Evolutionary conservation across 495 filamentous ascomycete genomes (phyloP), one percentile per base, ranked within the genome.

Genomic region (Tuber indicum): DNA sequence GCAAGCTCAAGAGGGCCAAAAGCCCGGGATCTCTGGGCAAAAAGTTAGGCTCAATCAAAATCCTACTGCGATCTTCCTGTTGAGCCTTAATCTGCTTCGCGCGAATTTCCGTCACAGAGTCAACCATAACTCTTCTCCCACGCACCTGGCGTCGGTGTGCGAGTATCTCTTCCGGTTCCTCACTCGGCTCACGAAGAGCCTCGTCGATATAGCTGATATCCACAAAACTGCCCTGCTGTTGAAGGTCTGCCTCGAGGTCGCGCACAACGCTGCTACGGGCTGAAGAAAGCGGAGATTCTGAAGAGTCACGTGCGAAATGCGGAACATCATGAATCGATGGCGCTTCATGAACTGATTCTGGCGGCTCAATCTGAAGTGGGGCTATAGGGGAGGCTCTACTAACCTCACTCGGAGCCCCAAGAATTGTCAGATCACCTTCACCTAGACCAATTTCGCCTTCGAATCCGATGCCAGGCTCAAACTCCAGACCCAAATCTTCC

Each of bases 1-100:
- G 94, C 85, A 97, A 89, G 81, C 91, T 92, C 87, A 97, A 91
- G n/a, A 99, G 87, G 47, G 93, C 92, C 19, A 97, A 86, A 26
- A 98, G 85, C 58, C 93, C 89, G 1, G 94, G 93, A 79, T 99
- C 93, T 58, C 94, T 89, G 21, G 95, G 91, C 42, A 98, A 85
- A 83, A 95, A 97, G 21, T 89, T 89, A 41, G 92, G 88, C 12
- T 90, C 89, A 83, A 92, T 93, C 73, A 97, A 85, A 77, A 98
- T 98, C 71, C 90, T 91, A 32, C 91, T 90, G 76, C 91, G 91
- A 77, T 94, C 91, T 44, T 89, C 87, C 81, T 97, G 93, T 84
- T 93, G 92, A 58, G 90, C 88, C 83, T 92, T 92, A 85, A 98
- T 92, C 76, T 90, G 84, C 26, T 81, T 84, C 70, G 81, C 85